Evolutionary conservation across 257 asterid species (phyloP).

Genomic region (Solanum tarijense): DNA sequence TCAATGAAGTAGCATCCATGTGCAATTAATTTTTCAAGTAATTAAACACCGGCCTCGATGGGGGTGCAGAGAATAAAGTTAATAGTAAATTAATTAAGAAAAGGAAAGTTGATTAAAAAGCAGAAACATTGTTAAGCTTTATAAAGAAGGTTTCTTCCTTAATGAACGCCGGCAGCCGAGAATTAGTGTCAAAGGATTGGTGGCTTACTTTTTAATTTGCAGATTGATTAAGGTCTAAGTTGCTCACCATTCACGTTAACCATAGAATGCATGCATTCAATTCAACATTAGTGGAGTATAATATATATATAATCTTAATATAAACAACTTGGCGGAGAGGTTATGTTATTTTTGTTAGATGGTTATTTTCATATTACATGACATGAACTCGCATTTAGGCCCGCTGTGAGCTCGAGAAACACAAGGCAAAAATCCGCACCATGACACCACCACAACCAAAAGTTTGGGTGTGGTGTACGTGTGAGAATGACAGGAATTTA

Average conservation of each 20-base stretch:
- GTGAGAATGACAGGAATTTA: background rate
- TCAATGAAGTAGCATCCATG: constrained; percentile 19
- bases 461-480: background rate
- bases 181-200: constrained; percentile 20
- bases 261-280: background rate
- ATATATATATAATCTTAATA: background rate
- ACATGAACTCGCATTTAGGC: too few species aligned
- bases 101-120: constrained; percentile 17
- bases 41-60: background rate
- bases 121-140: background rate
- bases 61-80: constrained; percentile 3
- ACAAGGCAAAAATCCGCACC: too few species aligned
- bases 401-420: too few species aligned
- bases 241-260: constrained; percentile 4
- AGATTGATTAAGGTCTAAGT: constrained; percentile 5
- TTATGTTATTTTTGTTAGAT: background rate
- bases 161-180: background rate
- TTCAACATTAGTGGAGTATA: background rate
- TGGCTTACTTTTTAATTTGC: constrained; percentile 4
- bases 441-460: background rate
- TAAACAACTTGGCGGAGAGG: background rate
- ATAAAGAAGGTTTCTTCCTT: constrained; percentile 1
- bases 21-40: background rate
- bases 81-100: background rate
- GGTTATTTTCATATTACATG: background rate